Percentiles rank a stretch among this genome's conserved stretches.
Evolutionary conservation across 208 protist genomes (phyloP).

Genomic region (Porcisia hertigi): DNA sequence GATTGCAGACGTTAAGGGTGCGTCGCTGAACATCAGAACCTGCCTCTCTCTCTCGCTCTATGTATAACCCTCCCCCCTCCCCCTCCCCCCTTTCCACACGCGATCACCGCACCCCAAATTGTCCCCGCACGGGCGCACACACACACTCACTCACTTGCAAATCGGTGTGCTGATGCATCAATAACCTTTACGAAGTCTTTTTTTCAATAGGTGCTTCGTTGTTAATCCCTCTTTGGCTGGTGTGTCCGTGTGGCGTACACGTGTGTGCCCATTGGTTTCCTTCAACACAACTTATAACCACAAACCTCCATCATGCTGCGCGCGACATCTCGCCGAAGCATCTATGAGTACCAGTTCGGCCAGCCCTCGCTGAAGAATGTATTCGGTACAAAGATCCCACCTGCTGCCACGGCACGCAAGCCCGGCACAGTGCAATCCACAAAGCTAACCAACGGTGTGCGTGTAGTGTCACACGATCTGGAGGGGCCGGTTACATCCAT

Average conservation of each 20-base stretch:
- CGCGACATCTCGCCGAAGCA: conserved; percentile 43
- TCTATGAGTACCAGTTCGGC: conserved; percentile 82
- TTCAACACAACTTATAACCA: background rate
- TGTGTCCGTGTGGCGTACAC: background rate
- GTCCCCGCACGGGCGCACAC: background rate
- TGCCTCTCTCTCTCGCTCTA: background rate
- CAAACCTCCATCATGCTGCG: conserved; percentile 46
- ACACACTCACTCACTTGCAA: background rate
- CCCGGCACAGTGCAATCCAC: conserved; percentile 51
- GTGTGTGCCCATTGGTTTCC: background rate
- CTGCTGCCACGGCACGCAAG: conserved; percentile 25
- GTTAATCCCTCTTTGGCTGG: background rate
- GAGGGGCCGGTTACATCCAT: conserved; percentile 65
- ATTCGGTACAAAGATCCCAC: conserved; percentile 53
- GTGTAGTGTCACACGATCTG: conserved; percentile 76
- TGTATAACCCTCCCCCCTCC: background rate
- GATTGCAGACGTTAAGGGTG: too few species aligned
- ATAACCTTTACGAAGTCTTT: background rate
- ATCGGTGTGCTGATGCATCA: background rate
- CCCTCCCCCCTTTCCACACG: background rate
- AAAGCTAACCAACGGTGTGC: conserved; percentile 69
- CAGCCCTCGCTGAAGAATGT: conserved; percentile 69
- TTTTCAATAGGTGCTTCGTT: background rate
- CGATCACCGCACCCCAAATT: background rate
- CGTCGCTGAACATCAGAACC: background rate